Base-by-base conservation (phyloP, 768 basidiomycete species). In the Lentinula boryana region DNA sequence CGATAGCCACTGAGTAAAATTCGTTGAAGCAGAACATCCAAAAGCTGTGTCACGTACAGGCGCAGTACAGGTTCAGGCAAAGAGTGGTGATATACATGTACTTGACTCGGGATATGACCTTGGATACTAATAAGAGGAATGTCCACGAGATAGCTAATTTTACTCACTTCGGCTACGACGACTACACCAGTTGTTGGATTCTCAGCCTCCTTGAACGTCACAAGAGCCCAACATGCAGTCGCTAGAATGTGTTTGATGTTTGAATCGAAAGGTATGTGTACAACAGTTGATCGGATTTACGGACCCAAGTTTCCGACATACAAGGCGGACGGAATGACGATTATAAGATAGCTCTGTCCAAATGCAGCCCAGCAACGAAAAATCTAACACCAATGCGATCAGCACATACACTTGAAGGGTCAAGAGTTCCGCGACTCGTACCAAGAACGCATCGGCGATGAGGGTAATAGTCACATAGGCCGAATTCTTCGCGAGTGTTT, bases 391-490 rank as follows among this genome's bases (percentile, higher is more conserved):
- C 12, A 10, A 23, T 13, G 13, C 32, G 40, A 36, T 48, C 46
- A 23, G n/a, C 21, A 48, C 10, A 23, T 48, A 48, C 12, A 7
- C 5, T 44, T 44, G 43, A 44, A 18, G 7, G n/a, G 0, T 18
- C 5, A 18, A 53, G 54, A 41, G 23, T 18, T 18, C 9, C 5
- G 18, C 5, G 16, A 23, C 6, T 3, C 16, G 51, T 59, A 59
- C 58, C 58, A 59, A 15, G 33, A 59, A 59, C 31, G 58, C 46
- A 31, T 59, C 58, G 6, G 58, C 58, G 23, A 59, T 59, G 10
- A 59, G 58, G 10, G 58, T 59, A 41, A 52, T 52, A n/a, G 58
- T 59, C 44, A 59, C 58, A 23, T 59, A 59, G 3, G 58, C 58
- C 48, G 58, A 59, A 33, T 59, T 59, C 21, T 59, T 59, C 58